A percentile compares a stretch with the other conserved stretches of the same genome.
phyloP scores from a whole-genome alignment of 2,329 filamentous ascomycete genomes.

The Penicillium sp. region DNA sequence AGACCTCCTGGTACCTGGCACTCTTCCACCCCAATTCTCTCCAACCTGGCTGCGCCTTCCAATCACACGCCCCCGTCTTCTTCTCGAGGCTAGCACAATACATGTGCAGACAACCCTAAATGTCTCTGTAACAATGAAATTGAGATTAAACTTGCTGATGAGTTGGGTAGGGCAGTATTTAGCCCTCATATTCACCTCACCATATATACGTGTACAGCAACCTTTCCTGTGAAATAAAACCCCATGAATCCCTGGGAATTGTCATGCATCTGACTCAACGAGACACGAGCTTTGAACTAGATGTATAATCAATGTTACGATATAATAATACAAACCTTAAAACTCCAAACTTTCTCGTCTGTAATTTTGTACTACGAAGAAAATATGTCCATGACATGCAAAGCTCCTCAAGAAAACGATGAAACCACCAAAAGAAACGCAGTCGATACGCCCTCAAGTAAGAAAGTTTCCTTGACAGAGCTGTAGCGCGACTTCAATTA shows the following conservation, averaged over 20 bases:
- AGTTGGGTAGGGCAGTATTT: neutral
- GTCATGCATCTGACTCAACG: neutral
- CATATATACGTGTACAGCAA: neutral
- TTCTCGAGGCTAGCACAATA: constrained; percentile 7
- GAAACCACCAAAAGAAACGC: too few species aligned
- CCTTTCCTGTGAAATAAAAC: neutral
- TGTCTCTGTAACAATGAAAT: neutral
- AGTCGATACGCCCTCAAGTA: too few species aligned
- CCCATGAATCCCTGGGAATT: neutral
- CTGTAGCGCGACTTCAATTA: too few species aligned
- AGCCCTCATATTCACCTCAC: neutral
- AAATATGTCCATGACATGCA: too few species aligned
- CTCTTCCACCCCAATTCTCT: constrained; percentile 21
- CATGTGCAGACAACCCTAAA: neutral
- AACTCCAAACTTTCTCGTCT: neutral
- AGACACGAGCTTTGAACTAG: neutral
- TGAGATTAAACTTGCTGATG: neutral
- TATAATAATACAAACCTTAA: neutral
- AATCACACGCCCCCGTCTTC: constrained; percentile 23
- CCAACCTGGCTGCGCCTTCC: constrained; percentile 25
- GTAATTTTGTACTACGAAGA: too few species aligned
- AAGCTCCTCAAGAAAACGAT: too few species aligned
- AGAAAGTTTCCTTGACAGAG: too few species aligned
- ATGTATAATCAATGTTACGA: neutral
- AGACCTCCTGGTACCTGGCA: constrained; percentile 17